Percentiles rank a stretch among this genome's conserved stretches.
phyloP scores from a whole-genome alignment of 208 protist genomes.

The Giardia duodenalis region DNA sequence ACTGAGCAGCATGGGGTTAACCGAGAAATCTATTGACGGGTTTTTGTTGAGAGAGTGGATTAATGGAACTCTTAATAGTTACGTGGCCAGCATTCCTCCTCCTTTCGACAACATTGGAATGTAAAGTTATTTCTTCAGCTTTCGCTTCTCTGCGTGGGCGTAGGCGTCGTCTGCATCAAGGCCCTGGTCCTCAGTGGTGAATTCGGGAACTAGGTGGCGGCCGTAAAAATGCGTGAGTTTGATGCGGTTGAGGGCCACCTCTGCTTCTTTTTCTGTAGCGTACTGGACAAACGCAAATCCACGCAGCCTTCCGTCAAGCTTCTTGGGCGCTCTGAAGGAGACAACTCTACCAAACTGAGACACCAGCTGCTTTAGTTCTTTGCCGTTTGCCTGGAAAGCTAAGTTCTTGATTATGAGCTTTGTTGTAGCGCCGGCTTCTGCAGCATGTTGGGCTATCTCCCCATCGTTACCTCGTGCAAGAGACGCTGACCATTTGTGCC shows the following conservation, averaged over 20 bases:
- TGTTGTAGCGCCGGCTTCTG: not conserved
- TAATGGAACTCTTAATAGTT: too few species aligned
- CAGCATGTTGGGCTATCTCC: not conserved
- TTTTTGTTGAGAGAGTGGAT: too few species aligned
- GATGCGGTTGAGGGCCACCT: not conserved
- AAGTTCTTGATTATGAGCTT: constrained; percentile 41
- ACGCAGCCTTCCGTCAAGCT: constrained; percentile 22
- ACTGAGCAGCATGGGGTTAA: too few species aligned
- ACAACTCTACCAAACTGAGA: constrained; percentile 17
- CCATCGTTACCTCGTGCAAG: not conserved
- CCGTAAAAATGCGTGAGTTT: constrained; percentile 38
- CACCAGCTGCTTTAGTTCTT: constrained; percentile 38
- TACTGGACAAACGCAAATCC: constrained; percentile 44
- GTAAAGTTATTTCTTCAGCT: too few species aligned
- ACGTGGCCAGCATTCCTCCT: too few species aligned
- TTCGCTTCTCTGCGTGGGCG: too few species aligned
- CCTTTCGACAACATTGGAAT: too few species aligned
- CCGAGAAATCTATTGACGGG: too few species aligned
- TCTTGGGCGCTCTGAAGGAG: constrained; percentile 37
- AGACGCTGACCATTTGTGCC: not conserved
- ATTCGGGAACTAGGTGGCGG: constrained; percentile 37
- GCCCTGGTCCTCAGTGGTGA: constrained; percentile 23
- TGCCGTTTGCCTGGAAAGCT: constrained; percentile 36
- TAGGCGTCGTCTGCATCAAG: not conserved
- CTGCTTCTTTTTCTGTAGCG: constrained; percentile 33